Base-by-base conservation (phyloP, 306 rosid species). In the Abrus pulchellus region DNA sequence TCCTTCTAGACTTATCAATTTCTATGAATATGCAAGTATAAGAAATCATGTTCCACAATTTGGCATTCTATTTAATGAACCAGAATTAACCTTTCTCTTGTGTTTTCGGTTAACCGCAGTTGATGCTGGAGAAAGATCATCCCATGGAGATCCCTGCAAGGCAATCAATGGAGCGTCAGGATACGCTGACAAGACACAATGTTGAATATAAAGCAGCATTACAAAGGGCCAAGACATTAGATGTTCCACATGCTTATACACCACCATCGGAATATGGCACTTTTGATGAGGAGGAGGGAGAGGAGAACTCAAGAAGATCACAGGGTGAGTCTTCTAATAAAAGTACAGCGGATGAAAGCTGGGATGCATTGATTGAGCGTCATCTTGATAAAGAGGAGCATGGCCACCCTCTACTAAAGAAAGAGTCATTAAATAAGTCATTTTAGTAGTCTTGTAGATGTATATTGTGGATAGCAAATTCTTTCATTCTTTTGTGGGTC, bases 91-190 rank as follows among this genome's bases (percentile, higher is more conserved):
- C 32, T 79, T 45, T 36, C 75, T 9, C 28, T 71, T 45, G 34
- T 68, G 66, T 73, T 69, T 41, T 76, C 75, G 33, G 5, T 79
- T 32, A 52, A 82, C 34, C 71, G 74, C 88, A 94, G 98, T 78
- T 94, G 86, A 82, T 94, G 83, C 79, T n/a, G 48, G 87, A 90
- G 85, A 91, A 88, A 75, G 90, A 90, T 75, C 40, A 76, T 6
- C 78, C 77, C 70, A 80, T 86, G 94, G 89, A 89, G 74, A 83
- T 90, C 63, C 98, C 98, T 4, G 83, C 81, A 30, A 88, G 88
- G 78, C 98, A 94, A 83, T 92, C 48, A 62, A 94, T 94, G 98
- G 92, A 83, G 86, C 87, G 98, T 36, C 94, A 89, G 75, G 83
- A 89, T 78, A 92, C 97, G 3, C 38, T 90, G 52, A 88, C 79